These are phyloP conservation scores for Polytolypa hystricis DNA, from an alignment of 2,329 filamentous ascomycete species.

Conservation along the genomic window DNA sequence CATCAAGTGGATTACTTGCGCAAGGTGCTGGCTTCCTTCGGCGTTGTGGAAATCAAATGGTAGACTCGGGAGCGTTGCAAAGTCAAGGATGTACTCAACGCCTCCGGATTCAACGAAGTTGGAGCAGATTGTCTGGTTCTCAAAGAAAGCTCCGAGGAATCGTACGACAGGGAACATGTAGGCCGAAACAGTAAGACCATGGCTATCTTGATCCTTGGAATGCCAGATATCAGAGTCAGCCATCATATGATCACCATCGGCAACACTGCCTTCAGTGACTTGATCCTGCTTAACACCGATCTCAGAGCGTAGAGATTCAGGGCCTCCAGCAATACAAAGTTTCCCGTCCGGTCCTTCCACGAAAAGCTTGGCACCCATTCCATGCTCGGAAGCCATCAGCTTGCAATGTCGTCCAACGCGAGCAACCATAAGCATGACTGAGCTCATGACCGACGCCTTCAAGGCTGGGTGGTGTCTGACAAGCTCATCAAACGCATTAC, in stretches of 20 bases:
- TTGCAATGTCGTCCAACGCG: conserved; percentile 66
- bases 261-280: conserved; percentile 16
- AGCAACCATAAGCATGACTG: conserved; percentile 80
- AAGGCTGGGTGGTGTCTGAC: conserved; percentile 84
- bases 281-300: too few species aligned
- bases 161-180: conserved; percentile 67
- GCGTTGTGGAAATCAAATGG: conserved; percentile 61
- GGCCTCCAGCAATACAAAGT: conserved; percentile 48
- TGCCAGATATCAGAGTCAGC: conserved; percentile 21
- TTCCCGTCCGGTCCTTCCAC: conserved; percentile 48
- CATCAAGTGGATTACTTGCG: conserved; percentile 63
- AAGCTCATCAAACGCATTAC: conserved; percentile 83
- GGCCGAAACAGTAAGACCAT: conserved; percentile 47
- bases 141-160: conserved; percentile 68
- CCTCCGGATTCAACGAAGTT: conserved; percentile 70
- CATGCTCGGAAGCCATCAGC: conserved; percentile 54
- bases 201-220: conserved; percentile 39
- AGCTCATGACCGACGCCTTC: conserved; percentile 66
- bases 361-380: conserved; percentile 71
- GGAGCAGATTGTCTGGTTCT: conserved; percentile 59
- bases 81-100: conserved; percentile 71
- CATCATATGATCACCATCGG: conserved; percentile 17
- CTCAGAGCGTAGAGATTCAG: conserved; percentile 25
- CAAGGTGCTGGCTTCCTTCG: conserved; percentile 57
- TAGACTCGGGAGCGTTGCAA: conserved; percentile 71